Conservation (phyloP, 352 stramenopile species). For the Globisporangium megalacanthum region DNA sequence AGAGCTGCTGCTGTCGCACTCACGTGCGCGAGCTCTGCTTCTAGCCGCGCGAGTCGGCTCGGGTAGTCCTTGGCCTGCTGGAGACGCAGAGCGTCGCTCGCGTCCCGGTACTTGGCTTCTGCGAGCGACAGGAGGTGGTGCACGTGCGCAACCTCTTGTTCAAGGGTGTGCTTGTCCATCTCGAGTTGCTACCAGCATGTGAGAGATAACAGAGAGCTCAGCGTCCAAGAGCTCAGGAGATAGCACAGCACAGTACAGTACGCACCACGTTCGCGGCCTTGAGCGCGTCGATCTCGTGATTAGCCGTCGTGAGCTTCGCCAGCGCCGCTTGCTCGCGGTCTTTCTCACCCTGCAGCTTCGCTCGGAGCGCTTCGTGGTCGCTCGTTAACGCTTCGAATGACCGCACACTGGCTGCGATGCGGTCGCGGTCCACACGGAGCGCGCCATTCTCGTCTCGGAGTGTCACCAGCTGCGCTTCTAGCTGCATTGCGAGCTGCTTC, state of each 20-base stretch:
- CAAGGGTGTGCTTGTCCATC: conserved; percentile 36
- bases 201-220: too few species aligned
- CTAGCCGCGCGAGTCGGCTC: conserved; percentile 37
- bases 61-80: conserved; percentile 44
- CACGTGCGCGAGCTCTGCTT: conserved; percentile 40
- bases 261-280: conserved; percentile 21
- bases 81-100: conserved; percentile 31
- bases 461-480: conserved; percentile 16
- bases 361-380: conserved; percentile 35
- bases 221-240: not conserved
- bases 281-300: conserved; percentile 26
- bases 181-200: conserved; percentile 33
- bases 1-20: conserved; percentile 24
- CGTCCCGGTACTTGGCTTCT: conserved; percentile 38
- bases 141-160: conserved; percentile 50
- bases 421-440: conserved; percentile 31
- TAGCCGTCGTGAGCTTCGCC: conserved; percentile 18
- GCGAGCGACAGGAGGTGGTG: conserved; percentile 45
- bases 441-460: conserved; percentile 31
- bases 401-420: conserved; percentile 16
- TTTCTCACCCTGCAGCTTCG: conserved; percentile 20
- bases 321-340: conserved; percentile 15
- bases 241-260: not conserved
- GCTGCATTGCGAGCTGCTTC: conserved; percentile 22
- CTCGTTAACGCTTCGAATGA: conserved; percentile 31